Evolutionary conservation across 192 early-diverging fungal genomes (phyloP).

Genomic region (Pilobolus umbonatus): DNA sequence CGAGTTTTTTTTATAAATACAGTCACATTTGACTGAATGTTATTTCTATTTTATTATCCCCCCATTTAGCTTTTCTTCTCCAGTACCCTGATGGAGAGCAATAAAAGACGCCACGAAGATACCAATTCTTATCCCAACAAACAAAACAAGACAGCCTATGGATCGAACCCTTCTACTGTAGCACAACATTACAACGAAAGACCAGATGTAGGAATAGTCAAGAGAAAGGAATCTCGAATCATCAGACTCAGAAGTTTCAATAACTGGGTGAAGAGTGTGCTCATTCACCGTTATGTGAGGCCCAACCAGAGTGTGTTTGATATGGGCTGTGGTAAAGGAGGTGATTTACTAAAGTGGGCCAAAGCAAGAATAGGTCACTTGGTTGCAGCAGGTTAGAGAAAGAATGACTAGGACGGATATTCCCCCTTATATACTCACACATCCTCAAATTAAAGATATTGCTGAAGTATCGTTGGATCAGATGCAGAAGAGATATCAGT

Average conservation of each 20-base stretch:
- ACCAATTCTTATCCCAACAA: no score
- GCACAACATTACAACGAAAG: slow-evolving; percentile 83
- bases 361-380: slow-evolving; percentile 69
- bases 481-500: slow-evolving; percentile 63
- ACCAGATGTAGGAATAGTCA: slow-evolving; percentile 68
- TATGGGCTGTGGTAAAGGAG: slow-evolving; percentile 92
- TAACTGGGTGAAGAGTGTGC: slow-evolving; percentile 93
- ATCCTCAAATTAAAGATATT: slow-evolving; percentile 57
- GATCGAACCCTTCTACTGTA: slow-evolving; percentile 32
- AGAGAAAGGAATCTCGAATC: slow-evolving; percentile 78
- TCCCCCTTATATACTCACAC: background rate
- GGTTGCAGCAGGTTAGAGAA: slow-evolving; percentile 64
- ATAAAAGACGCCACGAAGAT: background rate
- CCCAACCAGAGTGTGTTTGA: slow-evolving; percentile 69
- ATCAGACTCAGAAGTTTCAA: slow-evolving; percentile 87
- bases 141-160: background rate
- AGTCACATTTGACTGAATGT: no score
- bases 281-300: slow-evolving; percentile 66
- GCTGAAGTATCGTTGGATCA: slow-evolving; percentile 82
- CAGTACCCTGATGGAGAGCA: no score
- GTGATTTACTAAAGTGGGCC: slow-evolving; percentile 79
- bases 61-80: no score
- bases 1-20: no score
- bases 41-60: background rate
- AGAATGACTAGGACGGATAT: background rate